Conservation (phyloP, 768 basidiomycete genomes). For the Boletus tomentosulus region DNA sequence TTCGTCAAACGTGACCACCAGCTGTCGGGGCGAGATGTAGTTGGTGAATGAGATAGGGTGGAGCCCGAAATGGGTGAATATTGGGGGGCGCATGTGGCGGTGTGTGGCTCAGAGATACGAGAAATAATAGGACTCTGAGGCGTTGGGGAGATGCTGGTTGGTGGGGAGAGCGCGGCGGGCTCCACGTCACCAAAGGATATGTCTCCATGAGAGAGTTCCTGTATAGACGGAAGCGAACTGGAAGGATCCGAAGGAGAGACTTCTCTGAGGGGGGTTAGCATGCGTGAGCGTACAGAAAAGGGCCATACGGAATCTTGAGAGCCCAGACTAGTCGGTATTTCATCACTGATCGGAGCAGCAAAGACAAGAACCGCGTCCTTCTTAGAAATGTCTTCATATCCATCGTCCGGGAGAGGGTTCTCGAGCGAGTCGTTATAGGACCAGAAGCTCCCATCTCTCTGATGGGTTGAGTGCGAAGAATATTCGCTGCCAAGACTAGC, state of each 20-base stretch:
- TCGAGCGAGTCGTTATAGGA: conserved; percentile 47
- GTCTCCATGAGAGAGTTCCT: conserved; percentile 21
- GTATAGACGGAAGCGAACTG: conserved; percentile 24
- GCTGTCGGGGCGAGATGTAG: conserved; percentile 61
- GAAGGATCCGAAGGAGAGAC: conserved; percentile 25
- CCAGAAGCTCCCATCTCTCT: conserved; percentile 18
- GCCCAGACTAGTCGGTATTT: conserved; percentile 8
- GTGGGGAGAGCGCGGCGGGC: conserved; percentile 20
- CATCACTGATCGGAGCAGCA: conserved; percentile 8
- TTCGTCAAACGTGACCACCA: conserved; percentile 79
- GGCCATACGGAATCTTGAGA: conserved; percentile 10
- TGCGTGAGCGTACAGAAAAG: conserved; percentile 21
- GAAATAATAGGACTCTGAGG: conserved; percentile 21
- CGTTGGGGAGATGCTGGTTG: conserved; percentile 10
- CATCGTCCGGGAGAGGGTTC: conserved; percentile 25
- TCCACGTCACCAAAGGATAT: conserved; percentile 24
- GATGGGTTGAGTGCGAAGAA: conserved; percentile 8
- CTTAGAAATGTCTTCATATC: conserved; percentile 12
- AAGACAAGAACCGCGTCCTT: conserved; percentile 20
- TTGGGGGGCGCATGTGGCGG: conserved; percentile 27
- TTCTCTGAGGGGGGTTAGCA: conserved; percentile 34
- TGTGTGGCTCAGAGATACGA: conserved; percentile 25
- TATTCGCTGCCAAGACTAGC: conserved; percentile 6
- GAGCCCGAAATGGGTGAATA: conserved; percentile 44
- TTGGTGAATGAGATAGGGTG: conserved; percentile 37